A percentile compares a stretch with the other conserved stretches of the same genome.
Evolutionary conservation across 805 yeast genomes (phyloP).

Genomic region (Sugiyamaella marilandica): DNA sequence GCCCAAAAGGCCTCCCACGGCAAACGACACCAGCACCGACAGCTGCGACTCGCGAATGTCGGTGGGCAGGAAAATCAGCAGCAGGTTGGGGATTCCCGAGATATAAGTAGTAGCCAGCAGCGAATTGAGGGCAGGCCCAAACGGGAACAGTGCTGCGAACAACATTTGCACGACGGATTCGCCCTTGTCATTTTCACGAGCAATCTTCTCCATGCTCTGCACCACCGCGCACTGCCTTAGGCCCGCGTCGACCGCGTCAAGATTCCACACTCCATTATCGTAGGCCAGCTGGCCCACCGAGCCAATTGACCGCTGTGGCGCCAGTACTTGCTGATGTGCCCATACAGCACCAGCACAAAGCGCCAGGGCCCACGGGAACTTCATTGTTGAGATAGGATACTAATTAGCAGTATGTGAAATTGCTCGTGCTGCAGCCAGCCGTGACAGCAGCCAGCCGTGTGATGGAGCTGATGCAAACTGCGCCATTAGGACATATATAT

Average conservation of each 20-base stretch:
- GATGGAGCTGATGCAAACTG: no score
- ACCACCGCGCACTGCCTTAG: conserved; percentile 25
- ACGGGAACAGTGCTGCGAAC: conserved; percentile 37
- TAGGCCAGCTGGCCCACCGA: conserved; percentile 26
- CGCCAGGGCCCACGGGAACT: neutral
- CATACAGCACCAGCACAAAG: neutral
- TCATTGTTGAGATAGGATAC: neutral
- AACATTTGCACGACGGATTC: conserved; percentile 36
- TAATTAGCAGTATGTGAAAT: neutral
- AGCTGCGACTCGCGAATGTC: conserved; percentile 48
- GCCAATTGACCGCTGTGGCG: neutral
- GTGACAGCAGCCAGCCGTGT: no score
- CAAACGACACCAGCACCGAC: conserved; percentile 59
- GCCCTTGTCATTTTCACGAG: conserved; percentile 20
- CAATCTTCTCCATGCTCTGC: conserved; percentile 35
- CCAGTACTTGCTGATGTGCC: conserved; percentile 5
- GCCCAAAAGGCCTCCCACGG: conserved; percentile 71
- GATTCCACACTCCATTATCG: conserved; percentile 42
- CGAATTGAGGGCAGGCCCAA: conserved; percentile 58
- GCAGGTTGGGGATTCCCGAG: conserved; percentile 59
- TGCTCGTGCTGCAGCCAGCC: no score
- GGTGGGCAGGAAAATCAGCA: conserved; percentile 50
- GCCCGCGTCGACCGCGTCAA: conserved; percentile 31
- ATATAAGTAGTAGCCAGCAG: conserved; percentile 59
- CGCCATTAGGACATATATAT: no score